Evolutionary conservation across 1,284 basidiomycete genomes (phyloP).

Genomic region (Austroboletus novae-zelandiae): DNA sequence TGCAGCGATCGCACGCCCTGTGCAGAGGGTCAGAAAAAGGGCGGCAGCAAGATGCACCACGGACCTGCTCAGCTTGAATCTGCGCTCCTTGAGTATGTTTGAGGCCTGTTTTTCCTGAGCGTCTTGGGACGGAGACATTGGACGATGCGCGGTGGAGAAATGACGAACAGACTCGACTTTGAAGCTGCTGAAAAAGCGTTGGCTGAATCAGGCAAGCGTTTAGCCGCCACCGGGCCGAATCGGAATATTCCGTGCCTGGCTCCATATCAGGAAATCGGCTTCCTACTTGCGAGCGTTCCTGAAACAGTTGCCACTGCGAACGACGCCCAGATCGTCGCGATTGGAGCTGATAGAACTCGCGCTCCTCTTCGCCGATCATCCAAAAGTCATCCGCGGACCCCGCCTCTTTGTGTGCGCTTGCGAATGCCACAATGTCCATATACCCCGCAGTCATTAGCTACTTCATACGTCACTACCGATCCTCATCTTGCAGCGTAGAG

Average conservation of each 20-base stretch:
- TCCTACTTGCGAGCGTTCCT: constrained; percentile 18
- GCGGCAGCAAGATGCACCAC: constrained; percentile 12
- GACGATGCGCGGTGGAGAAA: background rate
- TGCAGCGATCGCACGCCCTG: constrained; percentile 83
- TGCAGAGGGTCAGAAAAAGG: constrained; percentile 1
- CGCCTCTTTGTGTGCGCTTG: constrained; percentile 1
- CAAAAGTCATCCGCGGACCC: background rate
- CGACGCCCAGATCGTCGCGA: constrained; percentile 26
- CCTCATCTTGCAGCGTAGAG: no score
- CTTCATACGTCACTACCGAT: no score
- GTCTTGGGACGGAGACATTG: constrained; percentile 44
- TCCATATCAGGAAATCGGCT: constrained; percentile 28
- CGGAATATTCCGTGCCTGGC: constrained; percentile 23
- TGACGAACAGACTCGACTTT: background rate
- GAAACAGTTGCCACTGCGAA: constrained; percentile 27
- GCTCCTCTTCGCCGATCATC: constrained; percentile 25
- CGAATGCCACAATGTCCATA: constrained; percentile 24
- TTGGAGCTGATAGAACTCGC: constrained; percentile 23
- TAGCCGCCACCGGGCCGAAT: constrained; percentile 23
- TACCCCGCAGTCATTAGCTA: constrained; percentile 22
- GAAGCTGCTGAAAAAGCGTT: constrained; percentile 2
- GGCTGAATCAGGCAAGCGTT: background rate
- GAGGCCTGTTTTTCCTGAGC: constrained; percentile 41
- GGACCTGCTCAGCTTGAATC: constrained; percentile 82
- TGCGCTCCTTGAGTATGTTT: constrained; percentile 67